Conservation (phyloP, 2,329 filamentous ascomycete genomes). For the Stromatinia cepivora region DNA sequence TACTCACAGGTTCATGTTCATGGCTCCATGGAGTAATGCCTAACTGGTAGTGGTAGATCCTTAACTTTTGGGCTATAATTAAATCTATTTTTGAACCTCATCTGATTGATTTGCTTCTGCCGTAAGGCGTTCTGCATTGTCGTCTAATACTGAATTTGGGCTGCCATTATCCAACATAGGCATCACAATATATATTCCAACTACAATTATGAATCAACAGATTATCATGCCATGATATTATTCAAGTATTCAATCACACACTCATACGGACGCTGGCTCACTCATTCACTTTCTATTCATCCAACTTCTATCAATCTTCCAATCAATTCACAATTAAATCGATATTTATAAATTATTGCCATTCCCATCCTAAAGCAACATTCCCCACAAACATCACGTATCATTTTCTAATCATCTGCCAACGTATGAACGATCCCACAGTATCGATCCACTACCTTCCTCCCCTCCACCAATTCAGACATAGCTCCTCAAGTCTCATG, state of each 20-base stretch:
- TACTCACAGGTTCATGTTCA: too few species aligned
- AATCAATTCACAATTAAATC: not conserved
- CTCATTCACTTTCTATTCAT: too few species aligned
- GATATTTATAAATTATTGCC: not conserved
- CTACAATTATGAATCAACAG: too few species aligned
- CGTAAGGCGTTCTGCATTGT: conserved; percentile 4
- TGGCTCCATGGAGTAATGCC: too few species aligned
- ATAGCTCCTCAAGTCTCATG: not conserved
- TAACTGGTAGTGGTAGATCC: not conserved
- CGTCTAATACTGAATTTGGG: conserved; percentile 5
- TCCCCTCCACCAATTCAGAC: conserved; percentile 3
- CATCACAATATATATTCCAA: too few species aligned
- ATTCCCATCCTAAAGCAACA: not conserved
- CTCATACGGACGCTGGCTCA: too few species aligned
- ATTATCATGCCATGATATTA: not conserved
- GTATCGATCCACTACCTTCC: conserved; percentile 10
- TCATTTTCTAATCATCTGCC: not conserved
- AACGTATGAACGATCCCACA: conserved; percentile 12
- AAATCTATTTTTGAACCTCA: not conserved
- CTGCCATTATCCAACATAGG: not conserved
- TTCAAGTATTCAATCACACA: too few species aligned
- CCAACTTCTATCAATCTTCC: not conserved
- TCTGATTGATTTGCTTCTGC: not conserved
- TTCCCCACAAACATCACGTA: not conserved
- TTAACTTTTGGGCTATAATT: not conserved